Percentiles rank a stretch among this genome's conserved stretches.
Conservation (phyloP, 1,284 basidiomycete genomes). For the Heterobasidion irregulare region DNA sequence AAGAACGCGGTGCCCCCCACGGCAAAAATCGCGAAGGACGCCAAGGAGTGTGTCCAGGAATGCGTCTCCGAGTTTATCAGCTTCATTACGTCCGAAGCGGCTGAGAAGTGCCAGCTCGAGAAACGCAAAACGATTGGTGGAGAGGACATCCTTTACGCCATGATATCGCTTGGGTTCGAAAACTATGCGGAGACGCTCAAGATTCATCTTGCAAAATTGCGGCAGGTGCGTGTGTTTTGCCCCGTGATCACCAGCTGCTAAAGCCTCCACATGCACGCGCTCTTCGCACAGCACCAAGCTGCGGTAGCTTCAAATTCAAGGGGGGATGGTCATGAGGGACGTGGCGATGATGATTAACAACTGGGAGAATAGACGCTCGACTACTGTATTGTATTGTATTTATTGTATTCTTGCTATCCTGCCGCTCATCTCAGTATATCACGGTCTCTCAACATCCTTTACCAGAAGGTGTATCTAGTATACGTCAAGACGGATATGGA, state of each 20-base stretch:
- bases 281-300: constrained; percentile 7
- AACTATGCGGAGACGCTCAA: constrained; percentile 89
- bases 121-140: constrained; percentile 88
- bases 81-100: constrained; percentile 89
- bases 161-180: constrained; percentile 87
- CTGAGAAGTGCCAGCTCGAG: constrained; percentile 82
- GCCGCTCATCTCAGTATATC: background rate
- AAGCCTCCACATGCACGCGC: background rate
- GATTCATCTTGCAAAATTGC: constrained; percentile 83
- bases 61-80: constrained; percentile 95
- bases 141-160: constrained; percentile 85
- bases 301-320: constrained; percentile 9
- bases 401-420: background rate
- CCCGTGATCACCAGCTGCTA: background rate
- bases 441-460: background rate
- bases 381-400: background rate
- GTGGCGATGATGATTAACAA: constrained; percentile 6
- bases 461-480: background rate
- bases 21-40: constrained; percentile 96
- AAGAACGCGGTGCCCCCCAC: constrained; percentile 81
- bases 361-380: background rate
- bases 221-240: constrained; percentile 52
- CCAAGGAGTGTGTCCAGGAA: constrained; percentile 95
- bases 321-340: constrained; percentile 4
- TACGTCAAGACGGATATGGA: background rate